These are phyloP conservation scores for Aspergillus coremiiformis DNA, from an alignment of 495 filamentous ascomycete genomes.

Conservation along the genomic window DNA sequence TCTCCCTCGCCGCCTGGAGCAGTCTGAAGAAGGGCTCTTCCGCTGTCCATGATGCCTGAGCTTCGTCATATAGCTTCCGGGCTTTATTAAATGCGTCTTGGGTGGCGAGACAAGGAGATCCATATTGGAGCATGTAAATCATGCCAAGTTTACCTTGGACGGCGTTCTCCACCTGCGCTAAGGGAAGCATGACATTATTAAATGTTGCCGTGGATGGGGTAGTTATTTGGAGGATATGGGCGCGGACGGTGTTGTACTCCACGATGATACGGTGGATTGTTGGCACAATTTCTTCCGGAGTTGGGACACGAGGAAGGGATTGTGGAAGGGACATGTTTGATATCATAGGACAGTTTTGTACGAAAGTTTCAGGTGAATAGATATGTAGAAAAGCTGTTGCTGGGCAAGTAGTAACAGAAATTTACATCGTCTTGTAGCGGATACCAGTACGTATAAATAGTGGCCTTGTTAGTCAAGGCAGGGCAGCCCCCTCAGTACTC, in stretches of 20 bases:
- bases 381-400: too few species aligned
- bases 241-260: background rate
- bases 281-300: too few species aligned
- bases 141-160: background rate
- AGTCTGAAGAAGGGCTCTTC: background rate
- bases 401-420: too few species aligned
- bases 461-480: too few species aligned
- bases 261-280: background rate
- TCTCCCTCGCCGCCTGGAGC: background rate
- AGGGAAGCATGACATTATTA: background rate
- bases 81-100: background rate
- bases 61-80: background rate
- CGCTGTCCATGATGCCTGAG: background rate
- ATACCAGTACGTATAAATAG: too few species aligned
- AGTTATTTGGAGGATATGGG: background rate
- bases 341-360: too few species aligned
- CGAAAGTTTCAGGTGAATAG: too few species aligned
- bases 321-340: too few species aligned
- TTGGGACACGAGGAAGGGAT: too few species aligned
- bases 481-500: too few species aligned
- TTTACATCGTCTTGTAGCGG: too few species aligned
- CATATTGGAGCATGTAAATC: background rate
- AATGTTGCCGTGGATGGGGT: background rate
- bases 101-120: background rate
- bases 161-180: background rate